Base-by-base conservation (phyloP, 2,329 filamentous ascomycete species). In the Xylaria multiplex region DNA sequence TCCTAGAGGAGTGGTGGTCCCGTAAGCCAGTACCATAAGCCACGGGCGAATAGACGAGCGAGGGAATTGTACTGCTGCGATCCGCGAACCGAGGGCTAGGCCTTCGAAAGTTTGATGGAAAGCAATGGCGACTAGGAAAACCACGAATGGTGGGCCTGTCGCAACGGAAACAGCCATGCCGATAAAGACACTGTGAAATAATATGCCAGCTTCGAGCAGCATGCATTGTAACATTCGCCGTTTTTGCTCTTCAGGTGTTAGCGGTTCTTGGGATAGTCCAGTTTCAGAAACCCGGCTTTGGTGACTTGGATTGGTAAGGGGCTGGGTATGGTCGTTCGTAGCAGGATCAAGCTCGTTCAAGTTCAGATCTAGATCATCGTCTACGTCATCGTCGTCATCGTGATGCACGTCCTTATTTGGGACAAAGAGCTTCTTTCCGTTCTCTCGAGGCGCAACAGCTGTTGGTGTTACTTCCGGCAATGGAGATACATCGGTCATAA, bases 31-130 rank as follows among this genome's bases (percentile, higher is more conserved):
- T 1, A 92, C 91, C 91, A 93, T 93, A 8, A 93, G 83, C 91
- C 91, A 96, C 0, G 96, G 95, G 54, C 91, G 91, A 1, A 87
- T 80, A 0, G 92, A 95, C 2, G 85, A 85, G 22, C 85, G 85
- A 0, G 91, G 87, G 74, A 97, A 97, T 77, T 91, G 88, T 32
- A 97, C 88, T 9, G 91, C 91, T 0, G 93, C 91, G 72, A 97
- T 97, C 64, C 93, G 91, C 49, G 91, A 91, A 6, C 93, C 93
- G 4, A 97, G 86, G 0, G 93, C 93, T 14, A 97, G 88, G 1
- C 93, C 93, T 80, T 97, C 93, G 70, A 97, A 97, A 0, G 91
- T 93, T 80, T 97, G 91, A 75, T 96, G 92, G 78, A 95, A 94
- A 70, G 87, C 88, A 68, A 96, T 93, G 56, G 92, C 92, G 35